Percentiles rank a stretch among this genome's conserved stretches.
Evolutionary conservation across 1,284 basidiomycete species (phyloP).

Genomic region (Neolentinus lepideus): DNA sequence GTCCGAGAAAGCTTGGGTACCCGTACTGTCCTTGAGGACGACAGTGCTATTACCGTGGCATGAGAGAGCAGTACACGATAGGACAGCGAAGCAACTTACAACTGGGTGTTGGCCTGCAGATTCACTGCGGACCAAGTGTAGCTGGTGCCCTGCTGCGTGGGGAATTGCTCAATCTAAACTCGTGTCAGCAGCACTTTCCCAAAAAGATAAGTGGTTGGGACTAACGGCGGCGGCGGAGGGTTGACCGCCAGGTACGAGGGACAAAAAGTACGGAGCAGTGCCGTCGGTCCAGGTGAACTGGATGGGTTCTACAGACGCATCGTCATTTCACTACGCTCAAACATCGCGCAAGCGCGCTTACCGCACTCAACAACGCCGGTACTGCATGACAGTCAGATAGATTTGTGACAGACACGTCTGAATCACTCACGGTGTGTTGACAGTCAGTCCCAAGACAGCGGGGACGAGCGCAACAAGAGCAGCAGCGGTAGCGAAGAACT

Average conservation of each 20-base stretch:
- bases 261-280: conserved; percentile 54
- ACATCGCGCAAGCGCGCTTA: conserved; percentile 23
- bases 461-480: conserved; percentile 40
- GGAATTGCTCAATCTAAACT: conserved; percentile 47
- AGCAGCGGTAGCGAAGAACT: conserved; percentile 35
- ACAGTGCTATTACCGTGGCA: conserved; percentile 50
- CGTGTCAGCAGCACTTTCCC: not conserved
- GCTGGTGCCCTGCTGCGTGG: conserved; percentile 32
- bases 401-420: conserved; percentile 8
- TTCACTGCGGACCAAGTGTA: conserved; percentile 59
- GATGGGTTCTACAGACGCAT: conserved; percentile 41
- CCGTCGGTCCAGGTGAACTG: conserved; percentile 53
- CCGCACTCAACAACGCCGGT: conserved; percentile 43
- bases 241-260: conserved; percentile 63
- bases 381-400: conserved; percentile 16
- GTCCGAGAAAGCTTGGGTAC: conserved; percentile 47
- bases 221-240: conserved; percentile 44
- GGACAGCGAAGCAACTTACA: conserved; percentile 41
- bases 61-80: too few relatives aligned
- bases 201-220: conserved; percentile 9
- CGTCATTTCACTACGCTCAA: not conserved
- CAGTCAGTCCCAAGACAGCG: conserved; percentile 39
- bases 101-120: conserved; percentile 37
- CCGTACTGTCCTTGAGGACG: conserved; percentile 52
- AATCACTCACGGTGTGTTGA: conserved; percentile 63